These are phyloP conservation scores for Diaporthe ampelina DNA, from an alignment of 2,329 filamentous ascomycete genomes.

Conservation along the genomic window DNA sequence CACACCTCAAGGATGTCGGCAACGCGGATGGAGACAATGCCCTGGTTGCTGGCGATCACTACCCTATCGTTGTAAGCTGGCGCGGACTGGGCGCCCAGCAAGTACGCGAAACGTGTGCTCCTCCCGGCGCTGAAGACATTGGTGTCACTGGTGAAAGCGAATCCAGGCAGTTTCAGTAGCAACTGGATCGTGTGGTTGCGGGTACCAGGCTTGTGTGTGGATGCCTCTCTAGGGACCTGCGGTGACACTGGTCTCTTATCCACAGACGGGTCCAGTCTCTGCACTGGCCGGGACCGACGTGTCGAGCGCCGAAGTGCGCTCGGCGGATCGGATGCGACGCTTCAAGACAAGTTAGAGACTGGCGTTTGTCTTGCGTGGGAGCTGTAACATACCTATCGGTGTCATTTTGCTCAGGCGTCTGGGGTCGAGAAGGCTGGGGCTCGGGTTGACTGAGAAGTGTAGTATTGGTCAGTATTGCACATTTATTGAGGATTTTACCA, in stretches of 20 bases:
- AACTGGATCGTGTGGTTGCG: slow-evolving; percentile 24
- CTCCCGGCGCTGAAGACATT: not conserved
- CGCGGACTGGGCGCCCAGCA: slow-evolving; percentile 32
- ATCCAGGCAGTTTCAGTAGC: slow-evolving; percentile 38
- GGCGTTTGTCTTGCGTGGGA: not conserved
- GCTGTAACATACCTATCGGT: not conserved
- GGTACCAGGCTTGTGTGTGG: slow-evolving; percentile 2
- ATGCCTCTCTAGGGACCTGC: not conserved
- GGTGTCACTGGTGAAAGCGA: slow-evolving; percentile 8
- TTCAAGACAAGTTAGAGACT: not conserved
- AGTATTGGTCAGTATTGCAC: not conserved
- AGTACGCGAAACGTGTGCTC: not conserved
- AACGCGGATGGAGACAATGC: slow-evolving; percentile 6
- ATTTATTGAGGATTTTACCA: not conserved
- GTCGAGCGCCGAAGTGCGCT: slow-evolving; percentile 15
- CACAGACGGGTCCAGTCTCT: not conserved
- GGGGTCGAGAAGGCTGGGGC: not conserved
- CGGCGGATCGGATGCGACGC: not conserved
- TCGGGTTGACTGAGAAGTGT: not conserved
- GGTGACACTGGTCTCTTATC: not conserved
- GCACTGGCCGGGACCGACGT: not conserved
- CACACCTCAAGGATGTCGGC: slow-evolving; percentile 39
- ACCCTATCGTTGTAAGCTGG: not conserved
- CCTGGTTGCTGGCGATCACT: slow-evolving; percentile 31
- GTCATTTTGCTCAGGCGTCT: slow-evolving; percentile 15